Conservation (phyloP, 2,329 filamentous ascomycete species). For the Ustulina deusta region DNA sequence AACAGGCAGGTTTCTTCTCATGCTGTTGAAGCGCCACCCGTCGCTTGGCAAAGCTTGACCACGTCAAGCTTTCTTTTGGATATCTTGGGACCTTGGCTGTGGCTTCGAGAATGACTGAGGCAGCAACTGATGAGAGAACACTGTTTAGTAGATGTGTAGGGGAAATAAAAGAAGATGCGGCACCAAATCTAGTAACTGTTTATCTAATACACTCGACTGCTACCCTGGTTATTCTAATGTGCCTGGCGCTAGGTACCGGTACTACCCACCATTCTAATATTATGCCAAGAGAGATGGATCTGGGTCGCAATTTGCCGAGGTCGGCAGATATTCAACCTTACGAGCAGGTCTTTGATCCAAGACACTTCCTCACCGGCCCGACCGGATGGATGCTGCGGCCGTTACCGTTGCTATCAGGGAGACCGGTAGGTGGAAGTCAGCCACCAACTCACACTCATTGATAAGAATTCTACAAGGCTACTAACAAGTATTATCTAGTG, state of each 20-base stretch:
- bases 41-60: slow-evolving; percentile 38
- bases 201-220: neutral
- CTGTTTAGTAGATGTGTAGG: neutral
- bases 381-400: no score
- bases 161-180: neutral
- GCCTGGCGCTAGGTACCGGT: no score
- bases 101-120: slow-evolving; percentile 7
- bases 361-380: no score
- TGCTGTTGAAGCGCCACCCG: slow-evolving; percentile 28
- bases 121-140: neutral
- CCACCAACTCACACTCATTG: neutral
- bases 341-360: neutral
- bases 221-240: neutral
- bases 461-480: neutral
- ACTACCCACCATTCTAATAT: slow-evolving; percentile 19
- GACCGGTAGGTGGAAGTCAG: neutral
- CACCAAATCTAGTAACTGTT: slow-evolving; percentile 1
- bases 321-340: slow-evolving; percentile 27
- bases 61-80: slow-evolving; percentile 34
- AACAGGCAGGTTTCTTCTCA: slow-evolving; percentile 37
- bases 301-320: slow-evolving; percentile 26
- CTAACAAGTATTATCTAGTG: neutral
- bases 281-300: slow-evolving; percentile 15
- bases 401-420: neutral
- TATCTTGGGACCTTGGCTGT: slow-evolving; percentile 32